Conservation (phyloP, 1,284 basidiomycete genomes). For the Bjerkandera adusta region DNA sequence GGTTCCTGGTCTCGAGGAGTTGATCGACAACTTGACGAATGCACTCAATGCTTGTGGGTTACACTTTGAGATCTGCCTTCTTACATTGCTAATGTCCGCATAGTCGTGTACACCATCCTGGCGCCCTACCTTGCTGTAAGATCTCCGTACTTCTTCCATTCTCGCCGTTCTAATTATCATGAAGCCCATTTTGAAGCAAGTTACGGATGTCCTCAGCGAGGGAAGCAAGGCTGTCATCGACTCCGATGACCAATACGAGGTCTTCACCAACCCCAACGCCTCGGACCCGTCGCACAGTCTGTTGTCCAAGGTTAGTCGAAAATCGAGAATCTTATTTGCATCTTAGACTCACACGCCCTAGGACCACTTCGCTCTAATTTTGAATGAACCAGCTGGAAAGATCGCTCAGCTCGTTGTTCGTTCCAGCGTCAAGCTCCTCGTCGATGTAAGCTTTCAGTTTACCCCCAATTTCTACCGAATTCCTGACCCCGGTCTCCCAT, state of each 20-base stretch:
- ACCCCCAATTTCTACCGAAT: not conserved
- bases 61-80: not conserved
- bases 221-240: conserved; percentile 72
- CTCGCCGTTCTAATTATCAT: conserved; percentile 2
- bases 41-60: conserved; percentile 61
- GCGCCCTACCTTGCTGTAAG: conserved; percentile 60
- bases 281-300: conserved; percentile 75
- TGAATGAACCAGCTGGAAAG: conserved; percentile 73
- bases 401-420: conserved; percentile 68
- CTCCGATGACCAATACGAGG: conserved; percentile 67
- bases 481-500: conserved; percentile 6
- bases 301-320: conserved; percentile 48
- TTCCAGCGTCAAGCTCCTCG: conserved; percentile 59
- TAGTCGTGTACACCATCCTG: conserved; percentile 70
- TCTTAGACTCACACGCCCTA: no score
- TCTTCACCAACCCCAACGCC: conserved; percentile 69
- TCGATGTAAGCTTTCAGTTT: conserved; percentile 42
- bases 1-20: conserved; percentile 67
- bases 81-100: not conserved
- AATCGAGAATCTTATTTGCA: not conserved
- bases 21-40: conserved; percentile 66
- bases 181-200: conserved; percentile 58
- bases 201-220: conserved; percentile 56
- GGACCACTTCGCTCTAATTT: conserved; percentile 65
- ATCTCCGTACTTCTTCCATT: not conserved